These are phyloP conservation scores for Calonectria honghensis DNA, from an alignment of 2,329 filamentous ascomycete genomes.

Conservation along the genomic window DNA sequence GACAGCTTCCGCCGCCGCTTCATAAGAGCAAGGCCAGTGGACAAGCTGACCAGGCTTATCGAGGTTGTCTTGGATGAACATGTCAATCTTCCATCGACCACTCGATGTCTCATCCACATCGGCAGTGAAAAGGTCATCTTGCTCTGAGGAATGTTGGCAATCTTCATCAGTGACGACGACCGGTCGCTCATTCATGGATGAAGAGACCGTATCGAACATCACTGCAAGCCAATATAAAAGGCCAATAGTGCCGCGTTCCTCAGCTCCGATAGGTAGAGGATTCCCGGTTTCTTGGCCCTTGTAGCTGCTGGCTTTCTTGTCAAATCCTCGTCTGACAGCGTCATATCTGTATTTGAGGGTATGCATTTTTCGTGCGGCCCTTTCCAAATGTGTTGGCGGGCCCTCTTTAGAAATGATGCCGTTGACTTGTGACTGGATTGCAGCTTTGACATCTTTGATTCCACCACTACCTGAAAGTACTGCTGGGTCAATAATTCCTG, in stretches of 20 bases:
- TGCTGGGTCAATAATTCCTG: slow-evolving; percentile 5
- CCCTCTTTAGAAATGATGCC: slow-evolving; percentile 52
- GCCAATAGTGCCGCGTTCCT: slow-evolving; percentile 67
- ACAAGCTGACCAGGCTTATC: slow-evolving; percentile 45
- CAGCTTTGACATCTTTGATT: slow-evolving; percentile 22
- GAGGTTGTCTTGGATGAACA: slow-evolving; percentile 54
- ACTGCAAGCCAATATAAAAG: slow-evolving; percentile 75
- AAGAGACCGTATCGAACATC: slow-evolving; percentile 75
- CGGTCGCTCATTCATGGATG: slow-evolving; percentile 67
- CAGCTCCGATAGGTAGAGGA: slow-evolving; percentile 30
- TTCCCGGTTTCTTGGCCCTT: slow-evolving; percentile 22
- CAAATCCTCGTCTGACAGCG: slow-evolving; percentile 42
- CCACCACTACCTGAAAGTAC: slow-evolving; percentile 35
- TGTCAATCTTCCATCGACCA: slow-evolving; percentile 50
- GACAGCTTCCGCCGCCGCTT: slow-evolving; percentile 67
- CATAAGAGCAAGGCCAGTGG: slow-evolving; percentile 73
- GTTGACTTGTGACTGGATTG: slow-evolving; percentile 39
- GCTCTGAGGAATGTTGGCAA: slow-evolving; percentile 58
- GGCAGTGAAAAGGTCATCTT: slow-evolving; percentile 30
- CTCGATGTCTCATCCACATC: slow-evolving; percentile 25
- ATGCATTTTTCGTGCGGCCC: slow-evolving; percentile 53
- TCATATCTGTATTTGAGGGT: slow-evolving; percentile 54
- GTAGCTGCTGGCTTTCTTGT: slow-evolving; percentile 10
- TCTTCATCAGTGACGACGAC: slow-evolving; percentile 63
- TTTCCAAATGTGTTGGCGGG: slow-evolving; percentile 48